Evolutionary conservation across 768 basidiomycete genomes (phyloP).

Genomic region (Mycena alexandri): DNA sequence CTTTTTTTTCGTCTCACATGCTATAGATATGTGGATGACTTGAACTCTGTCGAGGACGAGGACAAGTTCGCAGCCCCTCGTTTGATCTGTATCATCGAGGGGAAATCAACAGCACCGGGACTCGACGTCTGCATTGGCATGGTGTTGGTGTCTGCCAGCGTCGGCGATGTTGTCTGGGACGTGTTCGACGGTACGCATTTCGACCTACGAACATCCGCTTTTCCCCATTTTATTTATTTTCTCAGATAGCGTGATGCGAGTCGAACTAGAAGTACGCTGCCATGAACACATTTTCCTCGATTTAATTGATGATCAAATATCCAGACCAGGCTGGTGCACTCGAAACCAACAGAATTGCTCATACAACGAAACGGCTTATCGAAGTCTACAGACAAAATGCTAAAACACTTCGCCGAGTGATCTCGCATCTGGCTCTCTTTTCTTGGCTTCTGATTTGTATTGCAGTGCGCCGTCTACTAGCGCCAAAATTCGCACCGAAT

Average conservation of each 20-base stretch:
- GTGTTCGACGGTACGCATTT: constrained; percentile 77
- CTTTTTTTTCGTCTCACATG: constrained; percentile 17
- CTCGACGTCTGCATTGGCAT: constrained; percentile 71
- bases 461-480: constrained; percentile 54
- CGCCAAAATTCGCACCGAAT: constrained; percentile 71
- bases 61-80: constrained; percentile 71
- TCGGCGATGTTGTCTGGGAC: constrained; percentile 95
- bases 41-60: constrained; percentile 75
- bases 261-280: constrained; percentile 82
- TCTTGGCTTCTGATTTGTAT: constrained; percentile 17
- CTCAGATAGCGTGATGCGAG: constrained; percentile 84
- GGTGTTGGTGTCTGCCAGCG: constrained; percentile 85
- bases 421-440: constrained; percentile 23
- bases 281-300: background rate
- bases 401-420: constrained; percentile 79
- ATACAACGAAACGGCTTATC: constrained; percentile 72
- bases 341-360: constrained; percentile 85
- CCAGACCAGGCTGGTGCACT: constrained; percentile 90
- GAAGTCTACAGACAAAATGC: constrained; percentile 79
- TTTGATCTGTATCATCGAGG: constrained; percentile 79
- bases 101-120: constrained; percentile 34
- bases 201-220: constrained; percentile 4
- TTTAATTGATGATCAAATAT: background rate
- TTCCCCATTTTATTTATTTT: constrained; percentile 4
- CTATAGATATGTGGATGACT: constrained; percentile 82